Percentiles rank a stretch among this genome's conserved stretches.
phyloP scores from a whole-genome alignment of 345 rosid species.

The Lenwebbia sp. region DNA sequence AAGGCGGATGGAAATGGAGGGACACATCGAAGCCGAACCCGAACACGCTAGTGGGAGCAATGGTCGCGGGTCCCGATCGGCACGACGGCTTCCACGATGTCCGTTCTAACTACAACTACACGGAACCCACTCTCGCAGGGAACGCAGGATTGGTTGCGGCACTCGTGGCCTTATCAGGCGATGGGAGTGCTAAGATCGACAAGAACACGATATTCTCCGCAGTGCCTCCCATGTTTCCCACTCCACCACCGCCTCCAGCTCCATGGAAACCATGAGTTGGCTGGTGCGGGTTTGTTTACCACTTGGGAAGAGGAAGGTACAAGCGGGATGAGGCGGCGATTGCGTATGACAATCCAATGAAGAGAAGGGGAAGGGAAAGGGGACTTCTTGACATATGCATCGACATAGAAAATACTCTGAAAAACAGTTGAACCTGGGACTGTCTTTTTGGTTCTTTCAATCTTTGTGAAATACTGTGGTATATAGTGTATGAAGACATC shows the following conservation, averaged over 20 bases:
- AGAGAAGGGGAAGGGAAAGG: background rate
- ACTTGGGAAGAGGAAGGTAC: background rate
- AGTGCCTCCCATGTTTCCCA: conserved; percentile 92
- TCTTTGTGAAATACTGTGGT: background rate
- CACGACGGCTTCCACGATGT: conserved; percentile 80
- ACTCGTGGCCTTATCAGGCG: conserved; percentile 83
- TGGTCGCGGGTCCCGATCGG: conserved; percentile 99
- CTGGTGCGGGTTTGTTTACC: background rate
- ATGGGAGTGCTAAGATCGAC: conserved; percentile 50
- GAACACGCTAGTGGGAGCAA: conserved; percentile 77
- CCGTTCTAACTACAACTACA: conserved; percentile 86
- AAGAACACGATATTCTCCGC: conserved; percentile 93
- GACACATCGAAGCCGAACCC: conserved; percentile 79
- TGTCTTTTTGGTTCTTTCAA: background rate
- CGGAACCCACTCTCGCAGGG: conserved; percentile 91
- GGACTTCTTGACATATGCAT: background rate
- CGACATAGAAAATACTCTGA: background rate
- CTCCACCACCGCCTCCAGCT: conserved; percentile 96
- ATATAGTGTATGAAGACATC: background rate
- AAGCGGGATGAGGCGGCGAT: background rate
- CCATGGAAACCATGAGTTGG: conserved; percentile 83
- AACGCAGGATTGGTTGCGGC: conserved; percentile 94
- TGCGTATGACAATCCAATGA: background rate
- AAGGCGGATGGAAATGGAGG: conserved; percentile 98
- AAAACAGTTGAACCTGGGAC: background rate